Evolutionary conservation across 139 green algal species (phyloP).

Genomic region (Yamagishiella unicocca): DNA sequence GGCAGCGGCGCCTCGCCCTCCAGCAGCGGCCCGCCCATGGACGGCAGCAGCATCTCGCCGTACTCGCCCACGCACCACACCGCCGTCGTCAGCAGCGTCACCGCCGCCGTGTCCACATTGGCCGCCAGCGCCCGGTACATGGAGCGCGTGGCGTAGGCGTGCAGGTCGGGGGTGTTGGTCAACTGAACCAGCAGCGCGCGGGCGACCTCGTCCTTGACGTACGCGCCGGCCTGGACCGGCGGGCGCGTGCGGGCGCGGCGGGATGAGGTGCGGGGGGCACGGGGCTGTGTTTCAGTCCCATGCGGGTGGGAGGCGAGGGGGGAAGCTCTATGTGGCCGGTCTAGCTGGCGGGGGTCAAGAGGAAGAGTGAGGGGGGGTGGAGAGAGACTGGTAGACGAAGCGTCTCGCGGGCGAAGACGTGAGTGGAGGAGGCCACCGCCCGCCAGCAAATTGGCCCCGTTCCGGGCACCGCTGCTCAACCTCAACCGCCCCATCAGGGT

Average conservation of each 20-base stretch:
- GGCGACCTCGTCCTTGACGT: constrained; percentile 89
- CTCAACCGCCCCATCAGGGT: not conserved
- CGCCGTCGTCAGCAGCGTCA: constrained; percentile 69
- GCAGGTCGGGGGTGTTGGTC: constrained; percentile 89
- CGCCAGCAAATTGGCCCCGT: too few relatives aligned
- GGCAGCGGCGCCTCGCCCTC: constrained; percentile 74
- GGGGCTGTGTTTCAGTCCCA: too few relatives aligned
- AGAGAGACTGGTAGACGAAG: too few relatives aligned
- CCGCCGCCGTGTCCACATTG: constrained; percentile 46
- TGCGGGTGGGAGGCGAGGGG: too few relatives aligned
- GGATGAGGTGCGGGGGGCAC: not conserved
- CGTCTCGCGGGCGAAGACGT: too few relatives aligned
- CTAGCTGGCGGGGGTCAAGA: too few relatives aligned
- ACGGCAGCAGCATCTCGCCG: constrained; percentile 88
- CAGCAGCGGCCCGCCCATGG: constrained; percentile 64
- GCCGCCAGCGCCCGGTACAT: constrained; percentile 52
- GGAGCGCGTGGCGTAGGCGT: constrained; percentile 78
- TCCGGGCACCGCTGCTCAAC: too few relatives aligned
- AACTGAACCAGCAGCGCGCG: constrained; percentile 89
- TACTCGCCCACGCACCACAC: constrained; percentile 94
- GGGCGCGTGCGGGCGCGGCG: not conserved
- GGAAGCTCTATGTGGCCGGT: too few relatives aligned
- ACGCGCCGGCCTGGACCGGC: constrained; percentile 79
- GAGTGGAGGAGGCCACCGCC: too few relatives aligned
- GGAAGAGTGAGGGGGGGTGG: too few relatives aligned